Conservation (phyloP, 176 grass and related monocot species). For the Bothriochloa decipiens region DNA sequence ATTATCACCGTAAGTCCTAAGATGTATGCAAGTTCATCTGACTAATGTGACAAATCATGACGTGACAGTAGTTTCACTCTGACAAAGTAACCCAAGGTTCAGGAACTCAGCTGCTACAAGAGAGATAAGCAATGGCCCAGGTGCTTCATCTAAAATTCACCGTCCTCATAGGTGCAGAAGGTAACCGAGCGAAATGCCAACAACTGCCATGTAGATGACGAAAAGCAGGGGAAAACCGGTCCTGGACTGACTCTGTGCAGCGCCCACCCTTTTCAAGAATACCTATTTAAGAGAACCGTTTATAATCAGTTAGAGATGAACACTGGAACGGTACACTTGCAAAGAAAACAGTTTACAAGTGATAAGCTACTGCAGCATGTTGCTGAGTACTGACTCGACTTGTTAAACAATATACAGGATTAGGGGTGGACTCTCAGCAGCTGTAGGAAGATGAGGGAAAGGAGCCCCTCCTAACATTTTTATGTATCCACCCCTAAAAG, state of each 20-base stretch:
- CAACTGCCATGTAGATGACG: slow-evolving; percentile 36
- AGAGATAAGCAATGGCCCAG: neutral
- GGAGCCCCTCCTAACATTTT: neutral
- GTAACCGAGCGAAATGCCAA: slow-evolving; percentile 62
- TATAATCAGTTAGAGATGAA: neutral
- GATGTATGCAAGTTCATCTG: neutral
- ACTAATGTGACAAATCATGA: slow-evolving; percentile 3
- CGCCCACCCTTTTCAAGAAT: slow-evolving; percentile 32
- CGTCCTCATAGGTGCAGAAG: slow-evolving; percentile 62
- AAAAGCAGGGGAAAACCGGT: slow-evolving; percentile 45
- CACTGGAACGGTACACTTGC: neutral
- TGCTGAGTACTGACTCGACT: neutral
- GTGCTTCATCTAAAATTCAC: slow-evolving; percentile 8
- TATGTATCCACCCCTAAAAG: neutral
- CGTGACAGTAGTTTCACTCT: neutral
- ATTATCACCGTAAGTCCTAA: neutral
- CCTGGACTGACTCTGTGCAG: neutral
- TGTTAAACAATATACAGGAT: neutral
- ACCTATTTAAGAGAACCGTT: slow-evolving; percentile 18
- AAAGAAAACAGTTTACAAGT: neutral
- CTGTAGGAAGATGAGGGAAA: neutral
- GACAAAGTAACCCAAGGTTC: neutral
- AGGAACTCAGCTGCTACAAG: neutral
- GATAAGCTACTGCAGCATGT: neutral
- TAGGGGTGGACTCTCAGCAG: neutral